Conservation (phyloP, 148 eudicot species). For the Cornus suecica region DNA sequence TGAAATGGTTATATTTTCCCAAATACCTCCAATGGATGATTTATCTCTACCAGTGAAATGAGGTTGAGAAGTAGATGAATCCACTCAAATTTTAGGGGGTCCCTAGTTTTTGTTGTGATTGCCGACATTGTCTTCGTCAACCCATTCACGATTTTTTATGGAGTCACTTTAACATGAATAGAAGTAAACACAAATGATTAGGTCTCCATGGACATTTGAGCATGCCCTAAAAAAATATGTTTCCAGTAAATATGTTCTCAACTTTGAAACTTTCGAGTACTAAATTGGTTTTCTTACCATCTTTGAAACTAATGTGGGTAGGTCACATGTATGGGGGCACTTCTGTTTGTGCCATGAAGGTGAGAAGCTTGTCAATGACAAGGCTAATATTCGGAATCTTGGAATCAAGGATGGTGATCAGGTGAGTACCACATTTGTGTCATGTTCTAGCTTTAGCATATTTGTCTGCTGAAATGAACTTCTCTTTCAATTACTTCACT, state of each 20-base stretch:
- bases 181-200: not conserved
- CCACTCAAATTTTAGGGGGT: too few species aligned
- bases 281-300: not conserved
- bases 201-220: not conserved
- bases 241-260: not conserved
- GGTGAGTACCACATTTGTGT: conserved; percentile 15
- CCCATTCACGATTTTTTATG: not conserved
- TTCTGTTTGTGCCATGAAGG: conserved; percentile 41
- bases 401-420: conserved; percentile 48
- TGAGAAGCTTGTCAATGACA: conserved; percentile 35
- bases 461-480: not conserved
- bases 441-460: not conserved
- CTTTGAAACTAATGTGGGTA: conserved; percentile 14
- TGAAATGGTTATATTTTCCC: too few species aligned
- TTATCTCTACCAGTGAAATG: too few species aligned
- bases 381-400: conserved; percentile 20
- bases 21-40: too few species aligned
- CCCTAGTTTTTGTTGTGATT: not conserved
- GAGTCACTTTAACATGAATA: not conserved
- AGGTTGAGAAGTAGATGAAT: too few species aligned
- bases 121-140: not conserved
- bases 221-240: not conserved
- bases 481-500: not conserved
- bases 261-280: not conserved
- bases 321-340: conserved; percentile 49